Base-by-base conservation (phyloP, 208 protist species). In the Leishmania turanica region DNA sequence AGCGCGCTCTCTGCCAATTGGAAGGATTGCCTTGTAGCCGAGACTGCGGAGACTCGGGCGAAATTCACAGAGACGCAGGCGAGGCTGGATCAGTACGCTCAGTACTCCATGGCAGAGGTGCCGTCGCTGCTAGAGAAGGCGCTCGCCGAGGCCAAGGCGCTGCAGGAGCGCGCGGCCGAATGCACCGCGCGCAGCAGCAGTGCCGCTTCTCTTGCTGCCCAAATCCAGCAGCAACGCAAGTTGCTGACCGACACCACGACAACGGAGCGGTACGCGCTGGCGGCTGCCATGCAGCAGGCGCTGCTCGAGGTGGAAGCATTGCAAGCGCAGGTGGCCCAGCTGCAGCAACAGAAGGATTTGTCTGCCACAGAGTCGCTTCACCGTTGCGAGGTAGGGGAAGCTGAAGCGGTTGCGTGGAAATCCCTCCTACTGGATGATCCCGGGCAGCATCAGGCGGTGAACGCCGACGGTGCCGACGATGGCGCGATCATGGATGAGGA, bases 71-170 rank as follows among this genome's bases (percentile, higher is more conserved):
- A 40, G n/a, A 81, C 37, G 74, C 85, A 84, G 54, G 84, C 84
- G 60, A 84, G 40, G 21, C 56, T 96, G 17, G 90, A 93, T 11
- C 91, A 85, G 83, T 96, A 92, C 74, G 85, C 87, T 4, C 89
- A 90, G 74, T 89, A 90, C 68, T 84, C 73, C 58, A 84, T 94
- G 70, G 79, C 81, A 9, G 83, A 85, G 51, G 84, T 87, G 0
- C 79, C 83, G 5, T 85, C 78, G 7, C 81, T 91, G 40, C 77
- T 95, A 37, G 86, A 87, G 77, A 72, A 87, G 51, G 66, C 84
- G 49, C 81, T 79, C 5, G 78, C 72, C 15, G 58, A 49, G 37
- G 60, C 84, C 7, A 78, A 71, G 19, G 66, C 54, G 70, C 64
- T 91, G 34, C 80, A 83, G 62, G 45, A 69, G 60, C 84, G 75